Conservation (phyloP, 2,329 filamentous ascomycete species). For the Epichloe aotearoae region DNA sequence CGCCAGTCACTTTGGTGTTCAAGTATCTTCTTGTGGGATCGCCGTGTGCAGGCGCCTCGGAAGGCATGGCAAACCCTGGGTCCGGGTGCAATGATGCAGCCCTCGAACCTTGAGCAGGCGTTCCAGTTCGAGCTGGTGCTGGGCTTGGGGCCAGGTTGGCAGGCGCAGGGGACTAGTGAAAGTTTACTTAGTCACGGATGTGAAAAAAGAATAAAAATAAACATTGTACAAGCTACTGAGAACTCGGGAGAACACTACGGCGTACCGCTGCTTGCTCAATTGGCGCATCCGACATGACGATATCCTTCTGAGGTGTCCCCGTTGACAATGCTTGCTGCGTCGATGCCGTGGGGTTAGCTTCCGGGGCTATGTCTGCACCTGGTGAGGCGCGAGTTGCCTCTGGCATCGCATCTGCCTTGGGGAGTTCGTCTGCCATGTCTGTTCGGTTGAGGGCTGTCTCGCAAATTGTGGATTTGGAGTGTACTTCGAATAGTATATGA, state of each 20-base stretch:
- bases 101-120: slow-evolving; percentile 37
- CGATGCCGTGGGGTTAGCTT: slow-evolving; percentile 8
- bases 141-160: slow-evolving; percentile 26
- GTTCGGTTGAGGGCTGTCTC: not conserved
- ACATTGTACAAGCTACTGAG: not conserved
- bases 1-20: slow-evolving; percentile 56
- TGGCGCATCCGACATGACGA: slow-evolving; percentile 30
- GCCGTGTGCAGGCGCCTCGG: slow-evolving; percentile 49
- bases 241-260: not conserved
- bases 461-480: not conserved
- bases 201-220: not conserved
- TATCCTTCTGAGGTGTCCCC: slow-evolving; percentile 21
- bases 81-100: slow-evolving; percentile 46
- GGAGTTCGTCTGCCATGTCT: slow-evolving; percentile 19
- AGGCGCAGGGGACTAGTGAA: slow-evolving; percentile 23
- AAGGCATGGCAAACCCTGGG: slow-evolving; percentile 38
- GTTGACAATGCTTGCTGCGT: slow-evolving; percentile 2
- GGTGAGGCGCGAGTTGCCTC: slow-evolving; percentile 12
- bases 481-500: not conserved
- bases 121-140: slow-evolving; percentile 32
- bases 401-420: slow-evolving; percentile 9
- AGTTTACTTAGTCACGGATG: not conserved
- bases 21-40: slow-evolving; percentile 58
- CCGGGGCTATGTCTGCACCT: slow-evolving; percentile 11
- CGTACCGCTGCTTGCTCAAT: slow-evolving; percentile 28